A percentile compares a stretch with the other conserved stretches of the same genome.
phyloP scores from a whole-genome alignment of 345 rosid genomes.

The Lepidium sativum region DNA sequence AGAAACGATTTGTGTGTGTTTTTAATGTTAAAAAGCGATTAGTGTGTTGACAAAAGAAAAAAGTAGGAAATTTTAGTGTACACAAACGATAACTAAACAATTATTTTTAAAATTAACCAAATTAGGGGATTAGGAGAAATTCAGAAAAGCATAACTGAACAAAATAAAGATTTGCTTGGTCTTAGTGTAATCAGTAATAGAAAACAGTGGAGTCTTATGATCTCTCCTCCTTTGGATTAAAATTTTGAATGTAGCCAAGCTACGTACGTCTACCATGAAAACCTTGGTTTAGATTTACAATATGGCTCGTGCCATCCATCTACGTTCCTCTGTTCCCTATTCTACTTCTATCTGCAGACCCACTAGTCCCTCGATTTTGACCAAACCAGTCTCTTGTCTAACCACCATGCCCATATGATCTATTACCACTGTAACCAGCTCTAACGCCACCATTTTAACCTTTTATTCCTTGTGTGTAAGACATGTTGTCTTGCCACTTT shows the following conservation, averaged over 20 bases:
- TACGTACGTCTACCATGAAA: conserved; percentile 22
- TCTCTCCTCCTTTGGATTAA: neutral
- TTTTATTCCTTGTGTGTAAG: conserved; percentile 56
- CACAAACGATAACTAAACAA: neutral
- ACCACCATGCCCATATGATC: conserved; percentile 36
- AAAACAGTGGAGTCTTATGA: neutral
- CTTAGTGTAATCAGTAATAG: neutral
- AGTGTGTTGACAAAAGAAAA: neutral
- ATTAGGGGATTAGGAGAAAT: neutral
- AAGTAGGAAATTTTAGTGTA: neutral
- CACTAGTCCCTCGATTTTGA: conserved; percentile 41
- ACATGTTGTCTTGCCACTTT: conserved; percentile 58
- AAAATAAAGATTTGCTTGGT: neutral
- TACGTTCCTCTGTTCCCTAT: conserved; percentile 41
- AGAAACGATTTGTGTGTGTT: neutral
- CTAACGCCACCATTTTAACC: conserved; percentile 31
- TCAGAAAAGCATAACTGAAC: neutral
- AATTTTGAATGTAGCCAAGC: neutral
- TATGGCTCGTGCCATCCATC: conserved; percentile 48
- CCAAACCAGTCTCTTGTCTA: conserved; percentile 39
- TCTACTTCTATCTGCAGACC: conserved; percentile 39
- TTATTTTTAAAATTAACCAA: neutral
- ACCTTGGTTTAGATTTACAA: conserved; percentile 68
- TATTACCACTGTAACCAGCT: conserved; percentile 47
- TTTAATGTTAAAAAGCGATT: neutral